Evolutionary conservation across 208 protist genomes (phyloP).

Genomic region (Trypanosoma caninum): DNA sequence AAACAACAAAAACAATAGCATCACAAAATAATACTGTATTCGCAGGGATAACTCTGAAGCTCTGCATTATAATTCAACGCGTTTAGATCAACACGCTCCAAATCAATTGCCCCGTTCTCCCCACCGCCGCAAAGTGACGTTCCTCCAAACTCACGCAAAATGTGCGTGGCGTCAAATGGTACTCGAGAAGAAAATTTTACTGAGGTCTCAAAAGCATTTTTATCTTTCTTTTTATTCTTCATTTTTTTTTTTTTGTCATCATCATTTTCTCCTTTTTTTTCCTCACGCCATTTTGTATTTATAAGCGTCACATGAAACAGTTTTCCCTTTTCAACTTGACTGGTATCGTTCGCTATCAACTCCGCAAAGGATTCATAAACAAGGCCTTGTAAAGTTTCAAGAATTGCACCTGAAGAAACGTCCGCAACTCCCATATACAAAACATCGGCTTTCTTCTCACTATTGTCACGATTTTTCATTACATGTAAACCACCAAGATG

Average conservation of each 20-base stretch:
- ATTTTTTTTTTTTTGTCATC: no score
- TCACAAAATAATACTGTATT: constrained; percentile 6
- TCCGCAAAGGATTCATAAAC: constrained; percentile 54
- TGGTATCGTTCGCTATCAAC: constrained; percentile 37
- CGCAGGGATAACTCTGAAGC: constrained; percentile 14
- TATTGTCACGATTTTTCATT: constrained; percentile 30
- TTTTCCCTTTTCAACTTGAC: constrained; percentile 31
- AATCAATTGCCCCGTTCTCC: background rate
- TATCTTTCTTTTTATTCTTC: no score
- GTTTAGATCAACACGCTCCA: constrained; percentile 21
- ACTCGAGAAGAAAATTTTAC: background rate
- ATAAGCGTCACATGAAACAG: constrained; percentile 79
- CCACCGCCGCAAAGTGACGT: constrained; percentile 4
- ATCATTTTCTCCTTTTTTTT: background rate
- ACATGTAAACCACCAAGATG: constrained; percentile 48
- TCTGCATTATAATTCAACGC: constrained; percentile 4
- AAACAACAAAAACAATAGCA: constrained; percentile 5
- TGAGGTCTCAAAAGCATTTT: no score
- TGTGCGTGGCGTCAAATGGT: constrained; percentile 16
- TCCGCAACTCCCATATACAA: constrained; percentile 76
- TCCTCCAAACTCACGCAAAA: constrained; percentile 19
- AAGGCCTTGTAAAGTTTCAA: constrained; percentile 40
- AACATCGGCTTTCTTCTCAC: constrained; percentile 42
- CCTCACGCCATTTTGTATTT: constrained; percentile 71
- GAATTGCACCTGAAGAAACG: constrained; percentile 15